Base-by-base conservation (phyloP, 345 rosid genomes). In the Garcia nutans region DNA sequence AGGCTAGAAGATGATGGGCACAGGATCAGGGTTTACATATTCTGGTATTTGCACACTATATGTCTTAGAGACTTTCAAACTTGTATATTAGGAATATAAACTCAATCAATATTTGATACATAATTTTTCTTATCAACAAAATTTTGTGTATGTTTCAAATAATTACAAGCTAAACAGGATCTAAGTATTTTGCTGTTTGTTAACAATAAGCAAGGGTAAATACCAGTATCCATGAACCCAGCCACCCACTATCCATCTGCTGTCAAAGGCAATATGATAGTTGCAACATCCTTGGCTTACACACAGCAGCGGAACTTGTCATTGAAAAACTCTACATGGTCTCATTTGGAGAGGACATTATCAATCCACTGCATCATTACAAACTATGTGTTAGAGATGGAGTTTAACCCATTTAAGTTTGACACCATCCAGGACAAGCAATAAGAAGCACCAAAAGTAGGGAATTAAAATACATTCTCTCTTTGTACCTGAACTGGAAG, bases 281-380 rank as follows among this genome's bases (percentile, higher is more conserved):
- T 72, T 79, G 90, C 91, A 5, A 90, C 85, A 85, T 95, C 97
- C 87, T 86, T 85, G 65, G 92, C 90, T 78, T 89, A 91, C 31
- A 95, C 88, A 3, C 97, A 97, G 80, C 96, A 92, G 72, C 99
- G 93, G 69, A 72, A 92, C 87, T 95, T 97, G 17, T 95, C 97
- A 10, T 88, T 77, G 78, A 95, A 92, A 77, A 89, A 92, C 44
- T 92, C 92, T 69, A 85, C 89, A 2, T 74, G 62, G 33, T 90
- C 92, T 76, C 93, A 95, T 72, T 87, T 91, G 47, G 88, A 76
- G 71, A 95, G 95, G 63, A 86, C 83, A 22, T 85, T 78, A 75
- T 92, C 93, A 57, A 91, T 90, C 99, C 99, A 95, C 97, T 95
- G 84, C 74, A 81, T 74, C 75, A 80, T 69, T 65, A 54, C 42